Evolutionary conservation across 2,329 filamentous ascomycete species (phyloP).

Genomic region (Fusarium sp.): DNA sequence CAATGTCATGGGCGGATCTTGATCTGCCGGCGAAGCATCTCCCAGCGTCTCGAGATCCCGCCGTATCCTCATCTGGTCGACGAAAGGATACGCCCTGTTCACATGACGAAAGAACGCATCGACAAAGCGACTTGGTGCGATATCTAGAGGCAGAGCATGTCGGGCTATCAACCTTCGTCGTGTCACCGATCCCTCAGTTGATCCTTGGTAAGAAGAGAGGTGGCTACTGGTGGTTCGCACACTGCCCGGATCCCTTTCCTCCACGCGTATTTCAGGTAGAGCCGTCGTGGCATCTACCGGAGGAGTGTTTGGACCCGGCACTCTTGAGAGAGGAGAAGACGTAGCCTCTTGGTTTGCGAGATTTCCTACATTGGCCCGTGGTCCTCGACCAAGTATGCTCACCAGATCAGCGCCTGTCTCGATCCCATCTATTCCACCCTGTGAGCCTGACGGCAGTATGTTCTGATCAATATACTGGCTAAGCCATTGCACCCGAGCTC

Average conservation of each 20-base stretch:
- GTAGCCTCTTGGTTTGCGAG: constrained; percentile 6
- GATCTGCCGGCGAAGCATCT: constrained; percentile 45
- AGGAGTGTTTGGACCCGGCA: constrained; percentile 29
- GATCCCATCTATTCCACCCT: constrained; percentile 48
- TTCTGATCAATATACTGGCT: constrained; percentile 52
- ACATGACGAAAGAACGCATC: constrained; percentile 60
- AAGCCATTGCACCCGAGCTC: constrained; percentile 56
- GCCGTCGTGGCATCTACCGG: constrained; percentile 23
- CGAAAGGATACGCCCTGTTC: constrained; percentile 59
- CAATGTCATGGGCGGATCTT: constrained; percentile 47
- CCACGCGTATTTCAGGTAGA: constrained; percentile 13
- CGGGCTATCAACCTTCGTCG: constrained; percentile 33
- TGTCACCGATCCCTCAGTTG: constrained; percentile 29
- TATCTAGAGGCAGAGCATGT: constrained; percentile 39
- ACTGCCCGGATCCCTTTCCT: constrained; percentile 38
- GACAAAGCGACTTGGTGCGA: constrained; percentile 50
- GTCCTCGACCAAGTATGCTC: constrained; percentile 12
- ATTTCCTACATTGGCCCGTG: background rate
- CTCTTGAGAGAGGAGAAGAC: constrained; percentile 26
- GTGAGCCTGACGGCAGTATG: constrained; percentile 38
- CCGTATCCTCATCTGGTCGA: constrained; percentile 52
- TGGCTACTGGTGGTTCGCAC: constrained; percentile 37
- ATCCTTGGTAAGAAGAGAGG: constrained; percentile 40
- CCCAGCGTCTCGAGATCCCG: constrained; percentile 49
- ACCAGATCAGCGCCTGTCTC: constrained; percentile 52